These are phyloP conservation scores for Aspergillus sp. DNA, from an alignment of 2,329 filamentous ascomycete species.

Conservation along the genomic window DNA sequence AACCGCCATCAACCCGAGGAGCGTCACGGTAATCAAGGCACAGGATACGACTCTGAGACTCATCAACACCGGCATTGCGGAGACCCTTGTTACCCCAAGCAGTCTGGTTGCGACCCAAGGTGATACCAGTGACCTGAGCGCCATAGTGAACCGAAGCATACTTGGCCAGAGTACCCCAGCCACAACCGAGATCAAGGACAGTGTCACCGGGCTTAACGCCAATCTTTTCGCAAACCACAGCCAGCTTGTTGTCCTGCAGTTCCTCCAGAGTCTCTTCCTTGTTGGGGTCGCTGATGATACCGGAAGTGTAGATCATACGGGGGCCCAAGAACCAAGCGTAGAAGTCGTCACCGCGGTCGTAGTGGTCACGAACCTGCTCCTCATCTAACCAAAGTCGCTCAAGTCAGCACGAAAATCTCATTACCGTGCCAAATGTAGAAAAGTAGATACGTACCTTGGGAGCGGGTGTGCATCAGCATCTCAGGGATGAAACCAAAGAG, in stretches of 20 bases:
- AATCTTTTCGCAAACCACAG: constrained; percentile 95
- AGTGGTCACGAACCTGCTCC: constrained; percentile 96
- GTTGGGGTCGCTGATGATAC: constrained; percentile 84
- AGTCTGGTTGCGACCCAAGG: constrained; percentile 93
- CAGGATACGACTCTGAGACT: constrained; percentile 86
- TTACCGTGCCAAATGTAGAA: not conserved
- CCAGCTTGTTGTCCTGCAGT: constrained; percentile 96
- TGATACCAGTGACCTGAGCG: constrained; percentile 82
- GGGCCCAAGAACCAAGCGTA: constrained; percentile 98
- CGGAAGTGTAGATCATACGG: constrained; percentile 98
- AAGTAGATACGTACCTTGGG: constrained; percentile 62
- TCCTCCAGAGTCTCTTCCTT: constrained; percentile 89
- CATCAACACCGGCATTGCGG: constrained; percentile 75
- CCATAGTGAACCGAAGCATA: constrained; percentile 93
- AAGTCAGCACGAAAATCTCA: not conserved
- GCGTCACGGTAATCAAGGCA: constrained; percentile 98
- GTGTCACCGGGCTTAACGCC: constrained; percentile 76
- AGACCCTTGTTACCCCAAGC: constrained; percentile 93
- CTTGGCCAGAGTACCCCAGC: constrained; percentile 94
- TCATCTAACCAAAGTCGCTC: constrained; percentile 63
- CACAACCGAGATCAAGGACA: constrained; percentile 93
- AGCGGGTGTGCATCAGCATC: constrained; percentile 87
- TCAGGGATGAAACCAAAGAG: constrained; percentile 85
- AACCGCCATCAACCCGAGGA: constrained; percentile 72
- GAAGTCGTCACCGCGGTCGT: constrained; percentile 97